Percentiles rank a stretch among this genome's conserved stretches.
These are phyloP conservation scores for Cylindrotheca fusiformis DNA, from an alignment of 108 stramenopile genomes.

Conservation along the genomic window DNA sequence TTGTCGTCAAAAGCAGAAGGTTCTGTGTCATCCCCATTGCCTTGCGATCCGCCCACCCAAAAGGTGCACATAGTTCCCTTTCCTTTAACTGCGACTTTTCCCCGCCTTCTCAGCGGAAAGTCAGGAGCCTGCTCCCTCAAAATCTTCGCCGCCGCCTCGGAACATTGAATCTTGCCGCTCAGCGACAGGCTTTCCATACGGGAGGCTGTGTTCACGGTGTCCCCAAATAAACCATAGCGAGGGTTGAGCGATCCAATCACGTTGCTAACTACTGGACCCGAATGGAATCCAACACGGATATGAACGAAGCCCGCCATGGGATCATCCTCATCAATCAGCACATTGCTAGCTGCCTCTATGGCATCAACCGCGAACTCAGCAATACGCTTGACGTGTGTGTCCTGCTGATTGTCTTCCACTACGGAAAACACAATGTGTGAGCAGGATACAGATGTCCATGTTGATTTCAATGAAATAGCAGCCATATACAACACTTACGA, in stretches of 20 bases:
- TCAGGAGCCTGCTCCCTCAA: constrained; percentile 39
- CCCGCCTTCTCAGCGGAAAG: constrained; percentile 31
- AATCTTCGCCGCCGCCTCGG: constrained; percentile 34
- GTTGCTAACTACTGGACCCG: constrained; percentile 52
- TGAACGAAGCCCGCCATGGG: constrained; percentile 33
- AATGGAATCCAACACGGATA: constrained; percentile 54
- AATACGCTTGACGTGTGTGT: constrained; percentile 52
- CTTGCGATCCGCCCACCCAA: constrained; percentile 16
- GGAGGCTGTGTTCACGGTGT: constrained; percentile 55
- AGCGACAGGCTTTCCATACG: constrained; percentile 56
- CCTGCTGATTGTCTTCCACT: constrained; percentile 36
- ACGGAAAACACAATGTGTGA: constrained; percentile 13
- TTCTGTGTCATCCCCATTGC: background rate
- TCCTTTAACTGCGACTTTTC: constrained; percentile 45
- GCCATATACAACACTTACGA: background rate
- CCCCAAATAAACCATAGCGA: constrained; percentile 57
- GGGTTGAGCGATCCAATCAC: constrained; percentile 53
- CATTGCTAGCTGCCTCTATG: constrained; percentile 36
- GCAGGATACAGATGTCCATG: background rate
- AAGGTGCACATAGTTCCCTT: constrained; percentile 46
- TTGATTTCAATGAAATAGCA: background rate
- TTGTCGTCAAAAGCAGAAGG: constrained; percentile 40
- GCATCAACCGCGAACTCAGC: constrained; percentile 52
- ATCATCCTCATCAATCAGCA: constrained; percentile 39
- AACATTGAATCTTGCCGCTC: constrained; percentile 45